phyloP scores from a whole-genome alignment of 1,284 basidiomycete genomes.

The Dichomitus squalens region DNA sequence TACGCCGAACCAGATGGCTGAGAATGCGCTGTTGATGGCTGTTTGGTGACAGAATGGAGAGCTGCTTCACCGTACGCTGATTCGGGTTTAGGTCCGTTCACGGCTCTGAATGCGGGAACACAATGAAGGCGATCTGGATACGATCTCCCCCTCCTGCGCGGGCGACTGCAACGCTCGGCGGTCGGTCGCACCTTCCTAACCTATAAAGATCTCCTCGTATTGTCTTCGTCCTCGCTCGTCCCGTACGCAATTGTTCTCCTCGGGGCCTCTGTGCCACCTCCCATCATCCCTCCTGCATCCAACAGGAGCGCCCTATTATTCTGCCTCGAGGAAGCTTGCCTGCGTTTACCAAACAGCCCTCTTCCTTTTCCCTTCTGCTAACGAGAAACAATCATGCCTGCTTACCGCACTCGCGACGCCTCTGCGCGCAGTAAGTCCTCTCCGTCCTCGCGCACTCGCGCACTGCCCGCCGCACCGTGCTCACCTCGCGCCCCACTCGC shows the following conservation, averaged over 20 bases:
- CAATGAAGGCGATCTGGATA: slow-evolving; percentile 42
- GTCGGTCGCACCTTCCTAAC: slow-evolving; percentile 38
- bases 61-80: slow-evolving; percentile 30
- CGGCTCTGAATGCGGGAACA: slow-evolving; percentile 38
- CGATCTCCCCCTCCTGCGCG: slow-evolving; percentile 40
- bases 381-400: slow-evolving; percentile 66
- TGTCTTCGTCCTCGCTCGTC: slow-evolving; percentile 63
- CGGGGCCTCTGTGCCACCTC: slow-evolving; percentile 38
- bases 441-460: slow-evolving; percentile 1
- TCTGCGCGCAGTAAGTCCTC: slow-evolving; percentile 57
- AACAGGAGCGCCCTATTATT: slow-evolving; percentile 35
- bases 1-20: slow-evolving; percentile 30
- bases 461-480: slow-evolving; percentile 11
- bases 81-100: slow-evolving; percentile 42
- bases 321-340: slow-evolving; percentile 34
- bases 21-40: slow-evolving; percentile 33
- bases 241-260: slow-evolving; percentile 62
- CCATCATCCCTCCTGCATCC: slow-evolving; percentile 30
- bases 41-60: slow-evolving; percentile 48
- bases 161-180: slow-evolving; percentile 44
- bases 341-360: slow-evolving; percentile 31
- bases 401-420: slow-evolving; percentile 73
- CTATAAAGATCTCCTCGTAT: slow-evolving; percentile 67
- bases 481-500: slow-evolving; percentile 30
- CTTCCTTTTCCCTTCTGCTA: slow-evolving; percentile 30